Percentiles rank a stretch among this genome's conserved stretches.
phyloP scores from a whole-genome alignment of 2,329 filamentous ascomycete genomes.

The Neobulgaria alba region DNA sequence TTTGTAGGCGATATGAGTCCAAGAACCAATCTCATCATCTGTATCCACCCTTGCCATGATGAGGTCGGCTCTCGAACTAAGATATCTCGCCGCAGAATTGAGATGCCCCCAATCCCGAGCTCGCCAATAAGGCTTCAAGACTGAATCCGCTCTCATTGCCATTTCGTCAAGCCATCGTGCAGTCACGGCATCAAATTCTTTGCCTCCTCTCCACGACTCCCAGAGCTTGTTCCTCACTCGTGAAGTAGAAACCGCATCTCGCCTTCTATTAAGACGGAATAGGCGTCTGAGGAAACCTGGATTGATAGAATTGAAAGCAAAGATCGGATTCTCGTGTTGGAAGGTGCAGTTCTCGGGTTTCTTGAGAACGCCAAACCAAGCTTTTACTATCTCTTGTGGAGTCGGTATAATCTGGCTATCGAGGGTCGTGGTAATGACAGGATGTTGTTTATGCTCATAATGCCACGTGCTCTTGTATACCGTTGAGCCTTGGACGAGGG shows the following conservation, averaged over 20 bases:
- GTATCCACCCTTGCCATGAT: constrained; percentile 29
- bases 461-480: constrained; percentile 42
- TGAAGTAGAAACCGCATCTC: constrained; percentile 34
- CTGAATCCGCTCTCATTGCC: constrained; percentile 34
- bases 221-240: constrained; percentile 36
- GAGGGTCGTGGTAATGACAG: constrained; percentile 37
- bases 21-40: constrained; percentile 27
- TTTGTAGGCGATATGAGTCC: constrained; percentile 31
- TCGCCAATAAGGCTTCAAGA: constrained; percentile 33
- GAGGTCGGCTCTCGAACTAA: constrained; percentile 30
- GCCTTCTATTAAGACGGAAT: constrained; percentile 32
- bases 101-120: constrained; percentile 33
- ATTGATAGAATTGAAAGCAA: constrained; percentile 34
- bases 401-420: constrained; percentile 43
- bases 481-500: constrained; percentile 42
- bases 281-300: constrained; percentile 26
- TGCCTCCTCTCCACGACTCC: constrained; percentile 38
- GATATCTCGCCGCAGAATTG: constrained; percentile 33
- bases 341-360: constrained; percentile 36
- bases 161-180: constrained; percentile 40
- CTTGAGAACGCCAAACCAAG: constrained; percentile 34
- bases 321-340: constrained; percentile 42
- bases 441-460: constrained; percentile 41
- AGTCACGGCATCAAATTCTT: constrained; percentile 37
- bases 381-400: constrained; percentile 44